phyloP scores from a whole-genome alignment of 2,329 filamentous ascomycete genomes.

The Emergomyces africanus region DNA sequence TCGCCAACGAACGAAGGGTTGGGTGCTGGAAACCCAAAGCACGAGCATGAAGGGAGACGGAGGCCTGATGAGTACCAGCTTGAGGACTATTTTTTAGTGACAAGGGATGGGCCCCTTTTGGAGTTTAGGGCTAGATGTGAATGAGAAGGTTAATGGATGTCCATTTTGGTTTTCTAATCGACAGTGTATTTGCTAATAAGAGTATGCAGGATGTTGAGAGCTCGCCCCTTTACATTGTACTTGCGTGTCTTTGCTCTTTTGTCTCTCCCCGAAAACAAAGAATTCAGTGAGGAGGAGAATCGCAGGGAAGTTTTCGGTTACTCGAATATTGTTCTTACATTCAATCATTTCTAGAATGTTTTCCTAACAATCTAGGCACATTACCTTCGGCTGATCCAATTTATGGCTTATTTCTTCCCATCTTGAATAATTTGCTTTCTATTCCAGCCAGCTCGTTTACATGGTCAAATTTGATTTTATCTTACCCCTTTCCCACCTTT shows the following conservation, averaged over 20 bases:
- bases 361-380: neutral
- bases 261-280: neutral
- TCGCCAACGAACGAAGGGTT: neutral
- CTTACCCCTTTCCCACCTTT: neutral
- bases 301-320: neutral
- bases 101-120: conserved; percentile 22
- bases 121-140: conserved; percentile 14
- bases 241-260: neutral
- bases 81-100: conserved; percentile 15
- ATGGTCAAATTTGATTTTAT: neutral
- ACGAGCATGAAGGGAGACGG: conserved; percentile 12
- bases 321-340: neutral
- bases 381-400: neutral
- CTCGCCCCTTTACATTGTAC: neutral
- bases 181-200: neutral
- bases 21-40: conserved; percentile 5
- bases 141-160: neutral
- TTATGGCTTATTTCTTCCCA: neutral
- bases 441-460: neutral
- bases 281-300: neutral
- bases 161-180: neutral
- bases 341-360: neutral
- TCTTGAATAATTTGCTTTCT: neutral
- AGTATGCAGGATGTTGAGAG: neutral
- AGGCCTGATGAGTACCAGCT: conserved; percentile 14